Conservation (phyloP, 176 grass and related monocot species). For the Lolium rigidum region DNA sequence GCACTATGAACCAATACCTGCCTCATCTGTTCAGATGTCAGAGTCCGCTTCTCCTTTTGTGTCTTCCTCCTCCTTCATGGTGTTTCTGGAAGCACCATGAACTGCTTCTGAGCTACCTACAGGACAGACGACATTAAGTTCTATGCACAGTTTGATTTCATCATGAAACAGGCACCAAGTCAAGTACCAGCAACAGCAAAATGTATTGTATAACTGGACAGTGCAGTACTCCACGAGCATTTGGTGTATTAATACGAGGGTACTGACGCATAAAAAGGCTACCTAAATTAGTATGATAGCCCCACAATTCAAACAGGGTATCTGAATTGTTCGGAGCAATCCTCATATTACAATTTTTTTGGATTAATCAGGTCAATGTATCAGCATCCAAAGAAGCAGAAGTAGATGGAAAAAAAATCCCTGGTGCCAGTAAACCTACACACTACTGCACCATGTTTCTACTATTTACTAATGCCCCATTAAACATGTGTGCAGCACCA, state of each 20-base stretch:
- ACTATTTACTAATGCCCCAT: too few relatives aligned
- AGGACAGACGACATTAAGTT: background rate
- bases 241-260: background rate
- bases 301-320: background rate
- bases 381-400: background rate
- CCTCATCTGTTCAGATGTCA: conserved; percentile 47
- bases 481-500: too few relatives aligned
- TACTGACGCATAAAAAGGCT: background rate
- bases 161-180: background rate
- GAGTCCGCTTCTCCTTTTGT: conserved; percentile 8
- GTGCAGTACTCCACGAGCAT: background rate
- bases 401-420: background rate
- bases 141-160: background rate
- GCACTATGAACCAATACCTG: conserved; percentile 66
- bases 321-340: background rate
- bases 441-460: too few relatives aligned
- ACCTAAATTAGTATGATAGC: background rate
- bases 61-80: background rate
- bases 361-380: background rate
- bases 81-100: background rate
- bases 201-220: background rate
- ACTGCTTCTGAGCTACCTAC: conserved; percentile 35
- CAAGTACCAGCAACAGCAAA: background rate
- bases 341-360: background rate
- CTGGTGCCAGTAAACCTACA: too few relatives aligned